A percentile compares a stretch with the other conserved stretches of the same genome.
These are phyloP conservation scores for Caloboletus firmus DNA, from an alignment of 1,284 basidiomycete species.

Conservation along the genomic window DNA sequence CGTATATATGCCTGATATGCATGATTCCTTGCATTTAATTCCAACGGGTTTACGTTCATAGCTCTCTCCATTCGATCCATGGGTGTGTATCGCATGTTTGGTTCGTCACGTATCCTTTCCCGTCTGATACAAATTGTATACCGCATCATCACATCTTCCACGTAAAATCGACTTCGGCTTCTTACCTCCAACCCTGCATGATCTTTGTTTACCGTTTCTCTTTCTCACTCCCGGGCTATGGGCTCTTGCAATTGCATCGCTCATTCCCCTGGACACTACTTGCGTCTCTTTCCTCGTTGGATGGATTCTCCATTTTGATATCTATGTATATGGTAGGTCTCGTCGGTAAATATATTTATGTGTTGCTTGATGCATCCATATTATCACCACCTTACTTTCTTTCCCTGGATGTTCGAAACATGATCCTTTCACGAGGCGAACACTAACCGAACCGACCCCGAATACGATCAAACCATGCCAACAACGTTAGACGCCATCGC, in stretches of 20 bases:
- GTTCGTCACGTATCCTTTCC: slow-evolving; percentile 3
- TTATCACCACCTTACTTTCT: slow-evolving; percentile 2
- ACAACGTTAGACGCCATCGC: background rate
- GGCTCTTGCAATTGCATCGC: slow-evolving; percentile 3
- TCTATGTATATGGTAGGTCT: slow-evolving; percentile 29
- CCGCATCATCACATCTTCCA: slow-evolving; percentile 23
- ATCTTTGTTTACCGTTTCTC: background rate
- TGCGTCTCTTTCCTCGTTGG: background rate
- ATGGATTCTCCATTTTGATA: slow-evolving; percentile 17
- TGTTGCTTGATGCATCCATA: slow-evolving; percentile 33
- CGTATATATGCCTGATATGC: slow-evolving; percentile 30
- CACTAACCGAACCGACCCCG: background rate
- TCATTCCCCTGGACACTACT: background rate
- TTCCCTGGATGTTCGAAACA: background rate
- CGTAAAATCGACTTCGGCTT: slow-evolving; percentile 17
- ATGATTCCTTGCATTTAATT: slow-evolving; percentile 23
- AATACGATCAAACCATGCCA: background rate
- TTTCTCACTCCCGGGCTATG: background rate
- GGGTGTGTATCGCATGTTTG: slow-evolving; percentile 8
- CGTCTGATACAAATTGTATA: slow-evolving; percentile 29
- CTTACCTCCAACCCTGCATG: slow-evolving; percentile 4
- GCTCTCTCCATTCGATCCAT: slow-evolving; percentile 10
- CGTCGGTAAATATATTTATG: slow-evolving; percentile 17
- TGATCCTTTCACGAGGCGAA: background rate
- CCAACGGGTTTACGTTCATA: slow-evolving; percentile 15